Evolutionary conservation across 306 rosid species (phyloP).

Genomic region (Prosopis cineraria): DNA sequence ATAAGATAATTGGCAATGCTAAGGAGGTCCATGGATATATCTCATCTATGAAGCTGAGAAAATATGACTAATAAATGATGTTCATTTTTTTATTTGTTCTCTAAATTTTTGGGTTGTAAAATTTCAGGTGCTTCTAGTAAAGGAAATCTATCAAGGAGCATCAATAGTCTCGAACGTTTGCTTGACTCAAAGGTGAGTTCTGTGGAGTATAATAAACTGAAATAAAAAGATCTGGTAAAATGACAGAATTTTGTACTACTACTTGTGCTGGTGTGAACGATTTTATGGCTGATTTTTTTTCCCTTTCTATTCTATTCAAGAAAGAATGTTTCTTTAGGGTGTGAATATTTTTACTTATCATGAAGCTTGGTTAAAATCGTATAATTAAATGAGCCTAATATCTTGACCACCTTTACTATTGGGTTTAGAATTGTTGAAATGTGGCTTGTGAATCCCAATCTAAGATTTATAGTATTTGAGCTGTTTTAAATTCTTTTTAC

Average conservation of each 20-base stretch:
- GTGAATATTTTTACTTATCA: background rate
- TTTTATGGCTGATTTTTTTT: conserved; percentile 9
- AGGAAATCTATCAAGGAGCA: conserved; percentile 69
- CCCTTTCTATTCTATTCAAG: conserved; percentile 19
- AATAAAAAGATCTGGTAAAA: background rate
- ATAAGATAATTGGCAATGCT: background rate
- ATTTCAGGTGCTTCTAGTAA: conserved; percentile 72
- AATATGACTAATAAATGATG: conserved; percentile 17
- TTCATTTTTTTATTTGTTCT: conserved; percentile 8
- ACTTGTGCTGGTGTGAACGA: conserved; percentile 1
- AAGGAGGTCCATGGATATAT: background rate
- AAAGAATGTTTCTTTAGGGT: conserved; percentile 9
- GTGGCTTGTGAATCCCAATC: background rate
- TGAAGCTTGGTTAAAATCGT: conserved; percentile 14
- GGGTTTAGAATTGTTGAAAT: conserved; percentile 15
- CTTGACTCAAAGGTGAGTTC: conserved; percentile 87
- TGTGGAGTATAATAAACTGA: conserved; percentile 18
- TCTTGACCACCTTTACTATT: conserved; percentile 9
- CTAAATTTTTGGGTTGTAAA: conserved; percentile 28
- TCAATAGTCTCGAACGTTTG: conserved; percentile 84
- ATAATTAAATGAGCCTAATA: conserved; percentile 5
- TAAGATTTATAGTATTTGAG: background rate
- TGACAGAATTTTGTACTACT: conserved; percentile 11
- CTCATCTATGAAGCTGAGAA: background rate
- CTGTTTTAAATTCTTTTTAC: background rate